Conservation (phyloP, 2,329 filamentous ascomycete genomes). For the Magnaporthiopsis incrustans region DNA sequence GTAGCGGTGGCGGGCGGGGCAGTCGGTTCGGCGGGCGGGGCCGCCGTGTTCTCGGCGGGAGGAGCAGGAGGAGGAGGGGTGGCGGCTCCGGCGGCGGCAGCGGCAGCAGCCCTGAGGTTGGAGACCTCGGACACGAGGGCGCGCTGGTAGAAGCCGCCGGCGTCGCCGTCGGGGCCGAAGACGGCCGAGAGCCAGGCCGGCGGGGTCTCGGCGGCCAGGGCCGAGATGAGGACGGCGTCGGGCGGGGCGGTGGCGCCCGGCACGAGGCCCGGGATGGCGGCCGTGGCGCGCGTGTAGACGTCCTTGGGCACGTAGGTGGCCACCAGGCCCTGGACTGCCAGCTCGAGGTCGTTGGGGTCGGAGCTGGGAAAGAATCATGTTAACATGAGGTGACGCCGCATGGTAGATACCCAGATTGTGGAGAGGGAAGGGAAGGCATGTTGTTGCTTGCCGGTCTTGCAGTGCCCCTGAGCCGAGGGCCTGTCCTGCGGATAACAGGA, state of each 20-base stretch:
- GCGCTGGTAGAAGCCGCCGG: slow-evolving; percentile 5
- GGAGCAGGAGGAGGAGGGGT: background rate
- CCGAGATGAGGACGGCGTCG: slow-evolving; percentile 18
- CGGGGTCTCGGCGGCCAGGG: slow-evolving; percentile 18
- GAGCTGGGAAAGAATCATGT: background rate
- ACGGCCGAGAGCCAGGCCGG: slow-evolving; percentile 14
- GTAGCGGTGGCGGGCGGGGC: background rate
- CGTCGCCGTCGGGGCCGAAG: slow-evolving; percentile 10
- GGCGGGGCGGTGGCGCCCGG: slow-evolving; percentile 17
- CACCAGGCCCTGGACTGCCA: slow-evolving; percentile 19
- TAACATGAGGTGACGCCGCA: background rate
- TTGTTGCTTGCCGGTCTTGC: background rate
- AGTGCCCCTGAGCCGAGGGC: background rate
- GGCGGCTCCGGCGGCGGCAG: background rate
- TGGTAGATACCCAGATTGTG: background rate
- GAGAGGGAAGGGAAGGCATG: background rate
- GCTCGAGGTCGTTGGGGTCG: slow-evolving; percentile 14
- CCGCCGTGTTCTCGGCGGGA: background rate
- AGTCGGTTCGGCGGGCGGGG: background rate
- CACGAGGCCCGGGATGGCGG: slow-evolving; percentile 18
- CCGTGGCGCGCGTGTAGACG: slow-evolving; percentile 16
- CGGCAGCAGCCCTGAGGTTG: background rate
- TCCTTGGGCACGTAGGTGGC: slow-evolving; percentile 22
- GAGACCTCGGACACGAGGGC: slow-evolving; percentile 8
- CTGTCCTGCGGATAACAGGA: background rate